Evolutionary conservation across 2,329 filamentous ascomycete genomes (phyloP).

Genomic region (Xylaria sp.): DNA sequence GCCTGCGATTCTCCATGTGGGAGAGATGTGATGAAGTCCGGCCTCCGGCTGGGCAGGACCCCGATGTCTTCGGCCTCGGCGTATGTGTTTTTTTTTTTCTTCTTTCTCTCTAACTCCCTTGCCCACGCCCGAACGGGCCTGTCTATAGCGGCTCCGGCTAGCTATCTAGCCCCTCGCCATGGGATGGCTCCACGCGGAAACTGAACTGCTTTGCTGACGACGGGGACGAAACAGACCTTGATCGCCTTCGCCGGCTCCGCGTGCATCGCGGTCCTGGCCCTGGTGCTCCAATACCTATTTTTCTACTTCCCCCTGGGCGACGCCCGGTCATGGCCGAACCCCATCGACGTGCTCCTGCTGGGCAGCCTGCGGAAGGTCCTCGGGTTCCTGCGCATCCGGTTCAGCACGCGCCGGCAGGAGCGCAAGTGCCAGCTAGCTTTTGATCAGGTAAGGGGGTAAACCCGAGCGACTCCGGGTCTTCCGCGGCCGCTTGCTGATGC

Average conservation of each 20-base stretch:
- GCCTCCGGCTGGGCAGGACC: conserved; percentile 28
- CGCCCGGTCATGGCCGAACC: conserved; percentile 18
- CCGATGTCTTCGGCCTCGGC: conserved; percentile 29
- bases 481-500: conserved; percentile 9
- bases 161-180: too few species aligned
- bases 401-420: conserved; percentile 5
- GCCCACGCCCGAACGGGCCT: too few species aligned
- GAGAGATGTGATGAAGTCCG: conserved; percentile 28
- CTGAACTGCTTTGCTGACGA: conserved; percentile 2
- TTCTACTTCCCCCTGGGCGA: conserved; percentile 24
- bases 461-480: background rate
- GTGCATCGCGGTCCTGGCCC: conserved; percentile 24
- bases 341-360: conserved; percentile 27
- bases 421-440: conserved; percentile 22
- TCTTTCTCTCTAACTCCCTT: background rate
- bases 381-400: conserved; percentile 20
- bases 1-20: conserved; percentile 28
- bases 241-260: conserved; percentile 29
- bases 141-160: background rate
- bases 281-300: conserved; percentile 30
- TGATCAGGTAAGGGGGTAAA: conserved; percentile 24
- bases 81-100: conserved; percentile 14
- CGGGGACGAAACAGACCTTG: conserved; percentile 22
- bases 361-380: conserved; percentile 24
- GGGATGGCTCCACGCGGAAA: too few species aligned